Base-by-base conservation (phyloP, 106 monocot species). In the Platanthera guangdongensis region DNA sequence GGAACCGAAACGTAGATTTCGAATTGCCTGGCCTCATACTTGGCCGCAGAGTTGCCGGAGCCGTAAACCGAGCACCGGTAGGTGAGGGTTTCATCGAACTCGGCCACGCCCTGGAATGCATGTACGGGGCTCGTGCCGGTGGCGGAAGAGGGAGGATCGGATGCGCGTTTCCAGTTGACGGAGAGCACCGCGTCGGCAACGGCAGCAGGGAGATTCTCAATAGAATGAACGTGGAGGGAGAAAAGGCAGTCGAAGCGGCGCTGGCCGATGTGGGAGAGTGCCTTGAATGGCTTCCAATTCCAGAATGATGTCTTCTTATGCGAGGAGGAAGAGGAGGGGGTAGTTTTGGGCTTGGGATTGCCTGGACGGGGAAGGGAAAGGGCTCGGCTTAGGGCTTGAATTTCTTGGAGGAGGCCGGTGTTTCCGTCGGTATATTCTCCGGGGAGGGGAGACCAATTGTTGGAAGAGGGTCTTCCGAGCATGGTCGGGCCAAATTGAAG, bases 1-100 rank as follows among this genome's bases (percentile, higher is more conserved):
- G 48, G 76, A 10, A 81, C 82, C 10, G 79, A 50, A 48, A 75
- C 88, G 11, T 63, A 78, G 53, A 97, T 80, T 14, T 86, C 1
- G 75, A 97, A 91, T 47, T 83, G 84, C 48, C 85, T 77, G 0
- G 96, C 49, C 76, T 97, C 93, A 68, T 97, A 97, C 87, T 97
- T 97, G 50, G 87, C 88, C 0, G 87, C 88, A 0, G 85, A 21
- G 30, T 81, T 47, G 32, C 75, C 73, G n/a, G 76, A 76, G 30
- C 84, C 88, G 67, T 82, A 84, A 16, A 96, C 84, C 9, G 88
- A 79, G 76, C 90, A 96, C 32, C 85, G 81, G 60, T 81, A 87
- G 50, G 75, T 73, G 62, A 96, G 75, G 13, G 82, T 79, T 64
- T 93, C 93, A 21, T 91, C 91, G 74, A 97, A 89, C 65, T 86